Conservation (phyloP, 345 rosid genomes). For the Hevea brasiliensis region DNA sequence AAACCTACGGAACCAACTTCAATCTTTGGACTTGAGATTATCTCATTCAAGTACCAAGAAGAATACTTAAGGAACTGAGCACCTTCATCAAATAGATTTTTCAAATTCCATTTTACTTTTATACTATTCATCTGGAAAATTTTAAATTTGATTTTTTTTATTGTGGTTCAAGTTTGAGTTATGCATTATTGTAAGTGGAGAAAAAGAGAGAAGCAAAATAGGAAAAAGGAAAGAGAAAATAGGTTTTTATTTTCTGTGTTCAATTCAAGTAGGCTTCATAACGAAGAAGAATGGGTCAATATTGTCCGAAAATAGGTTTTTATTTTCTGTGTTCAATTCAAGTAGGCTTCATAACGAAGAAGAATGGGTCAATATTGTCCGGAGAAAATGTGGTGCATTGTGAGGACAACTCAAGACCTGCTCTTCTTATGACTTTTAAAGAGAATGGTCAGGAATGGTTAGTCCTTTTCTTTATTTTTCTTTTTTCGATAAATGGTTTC, state of each 20-base stretch:
- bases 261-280: conserved; percentile 3
- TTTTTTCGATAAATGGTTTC: no score
- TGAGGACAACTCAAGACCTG: not conserved
- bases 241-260: conserved; percentile 14
- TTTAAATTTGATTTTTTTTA: conserved; percentile 15
- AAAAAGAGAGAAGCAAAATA: not conserved
- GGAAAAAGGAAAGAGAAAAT: not conserved
- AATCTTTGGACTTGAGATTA: conserved; percentile 52
- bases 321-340: conserved; percentile 11
- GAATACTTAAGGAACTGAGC: conserved; percentile 44
- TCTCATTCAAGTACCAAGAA: conserved; percentile 74
- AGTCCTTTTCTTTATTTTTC: not conserved
- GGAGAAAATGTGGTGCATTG: not conserved
- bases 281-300: conserved; percentile 23
- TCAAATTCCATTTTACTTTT: not conserved
- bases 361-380: conserved; percentile 22
- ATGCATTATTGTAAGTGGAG: conserved; percentile 14
- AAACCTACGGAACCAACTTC: conserved; percentile 60
- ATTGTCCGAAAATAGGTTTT: conserved; percentile 16
- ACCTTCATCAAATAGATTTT: conserved; percentile 7
- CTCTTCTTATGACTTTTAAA: not conserved
- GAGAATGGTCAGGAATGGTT: not conserved
- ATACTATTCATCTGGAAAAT: conserved; percentile 2
- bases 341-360: conserved; percentile 12
- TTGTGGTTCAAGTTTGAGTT: conserved; percentile 10